These are phyloP conservation scores for Dendrobium nobile DNA, from an alignment of 106 monocot species.

Conservation along the genomic window DNA sequence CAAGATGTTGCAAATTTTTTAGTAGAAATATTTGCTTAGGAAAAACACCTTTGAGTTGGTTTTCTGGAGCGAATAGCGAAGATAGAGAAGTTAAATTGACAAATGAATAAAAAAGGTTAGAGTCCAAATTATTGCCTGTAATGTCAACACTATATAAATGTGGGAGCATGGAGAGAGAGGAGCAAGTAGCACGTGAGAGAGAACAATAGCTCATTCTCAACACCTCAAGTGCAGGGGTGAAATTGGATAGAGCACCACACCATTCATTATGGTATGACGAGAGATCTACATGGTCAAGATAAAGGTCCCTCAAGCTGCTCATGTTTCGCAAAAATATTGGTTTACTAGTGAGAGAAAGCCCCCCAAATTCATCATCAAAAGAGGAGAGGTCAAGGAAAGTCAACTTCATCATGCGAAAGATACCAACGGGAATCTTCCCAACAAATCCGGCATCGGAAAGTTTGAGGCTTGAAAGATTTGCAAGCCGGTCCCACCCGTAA, in stretches of 20 bases:
- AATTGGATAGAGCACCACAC: slow-evolving; percentile 15
- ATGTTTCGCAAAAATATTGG: background rate
- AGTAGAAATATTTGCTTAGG: no score
- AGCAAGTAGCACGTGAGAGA: no score
- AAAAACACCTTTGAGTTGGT: no score
- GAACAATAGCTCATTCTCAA: slow-evolving; percentile 23
- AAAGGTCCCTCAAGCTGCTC: no score
- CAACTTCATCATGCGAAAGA: slow-evolving; percentile 21
- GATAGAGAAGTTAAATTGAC: no score
- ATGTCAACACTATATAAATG: slow-evolving; percentile 28
- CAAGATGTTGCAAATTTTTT: slow-evolving; percentile 20
- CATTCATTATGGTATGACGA: background rate
- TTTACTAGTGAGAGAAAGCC: slow-evolving; percentile 11
- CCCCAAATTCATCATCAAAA: background rate
- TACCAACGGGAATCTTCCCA: slow-evolving; percentile 25
- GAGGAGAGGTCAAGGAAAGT: slow-evolving; percentile 36
- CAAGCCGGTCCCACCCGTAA: no score
- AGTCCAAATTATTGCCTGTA: slow-evolving; percentile 18
- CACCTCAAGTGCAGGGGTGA: slow-evolving; percentile 16
- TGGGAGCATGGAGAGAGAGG: slow-evolving; percentile 21
- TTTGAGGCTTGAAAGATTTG: slow-evolving; percentile 28
- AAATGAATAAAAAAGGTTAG: no score
- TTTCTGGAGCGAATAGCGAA: no score
- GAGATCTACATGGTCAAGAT: no score
- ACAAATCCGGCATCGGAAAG: slow-evolving; percentile 32